These are phyloP conservation scores for Arctostaphylos glauca DNA, from an alignment of 148 eudicot genomes.

Conservation along the genomic window DNA sequence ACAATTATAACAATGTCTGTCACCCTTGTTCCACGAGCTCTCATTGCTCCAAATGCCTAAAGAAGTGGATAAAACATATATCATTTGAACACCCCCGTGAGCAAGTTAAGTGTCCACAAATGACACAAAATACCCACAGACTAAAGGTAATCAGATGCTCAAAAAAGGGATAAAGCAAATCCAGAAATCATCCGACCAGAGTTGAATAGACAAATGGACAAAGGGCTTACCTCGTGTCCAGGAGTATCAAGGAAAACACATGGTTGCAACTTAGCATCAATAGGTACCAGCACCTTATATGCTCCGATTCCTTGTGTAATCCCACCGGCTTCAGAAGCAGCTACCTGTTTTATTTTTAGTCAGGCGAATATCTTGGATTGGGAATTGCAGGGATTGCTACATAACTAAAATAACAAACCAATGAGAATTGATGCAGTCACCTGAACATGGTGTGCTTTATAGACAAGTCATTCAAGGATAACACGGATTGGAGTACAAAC, in stretches of 20 bases:
- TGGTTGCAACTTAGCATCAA: slow-evolving; percentile 64
- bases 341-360: slow-evolving; percentile 55
- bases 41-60: slow-evolving; percentile 99
- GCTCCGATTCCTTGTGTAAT: slow-evolving; percentile 99
- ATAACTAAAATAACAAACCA: not conserved
- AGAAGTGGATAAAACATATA: slow-evolving; percentile 22
- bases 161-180: not conserved
- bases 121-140: not conserved
- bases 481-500: not conserved
- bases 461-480: not conserved
- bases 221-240: slow-evolving; percentile 75
- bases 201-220: not conserved
- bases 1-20: slow-evolving; percentile 94
- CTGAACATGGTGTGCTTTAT: not conserved
- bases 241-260: slow-evolving; percentile 99
- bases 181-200: slow-evolving; percentile 10
- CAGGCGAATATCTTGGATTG: slow-evolving; percentile 16
- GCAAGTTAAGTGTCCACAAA: not conserved
- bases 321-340: slow-evolving; percentile 98
- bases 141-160: slow-evolving; percentile 8
- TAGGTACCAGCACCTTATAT: slow-evolving; percentile 80
- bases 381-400: slow-evolving; percentile 8
- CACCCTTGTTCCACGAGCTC: slow-evolving; percentile 98
- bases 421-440: not conserved
- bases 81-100: slow-evolving; percentile 10